These are phyloP conservation scores for Eucommia ulmoides DNA, from an alignment of 257 asterid genomes.

Conservation along the genomic window DNA sequence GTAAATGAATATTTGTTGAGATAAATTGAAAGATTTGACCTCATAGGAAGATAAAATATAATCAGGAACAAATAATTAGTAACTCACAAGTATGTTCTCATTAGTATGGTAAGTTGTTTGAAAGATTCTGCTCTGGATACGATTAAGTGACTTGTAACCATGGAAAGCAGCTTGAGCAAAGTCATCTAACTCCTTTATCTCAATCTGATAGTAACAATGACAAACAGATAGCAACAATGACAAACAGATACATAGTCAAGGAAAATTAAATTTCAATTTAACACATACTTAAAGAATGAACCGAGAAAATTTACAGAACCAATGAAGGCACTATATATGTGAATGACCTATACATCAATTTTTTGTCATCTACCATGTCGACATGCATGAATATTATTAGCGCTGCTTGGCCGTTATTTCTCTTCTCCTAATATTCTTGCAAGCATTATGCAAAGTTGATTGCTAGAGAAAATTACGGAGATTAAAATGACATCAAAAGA, in stretches of 20 bases:
- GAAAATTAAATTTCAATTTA: no score
- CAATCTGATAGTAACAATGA: conserved; percentile 51
- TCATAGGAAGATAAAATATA: no score
- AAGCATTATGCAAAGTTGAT: not conserved
- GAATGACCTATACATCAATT: not conserved
- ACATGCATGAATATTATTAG: not conserved
- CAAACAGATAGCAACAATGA: not conserved
- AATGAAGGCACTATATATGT: not conserved
- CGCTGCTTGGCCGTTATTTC: not conserved
- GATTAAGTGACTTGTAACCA: conserved; percentile 88
- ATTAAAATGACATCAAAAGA: not conserved
- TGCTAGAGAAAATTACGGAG: not conserved
- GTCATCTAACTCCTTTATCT: conserved; percentile 87
- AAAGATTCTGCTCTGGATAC: conserved; percentile 93
- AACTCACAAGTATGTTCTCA: conserved; percentile 76
- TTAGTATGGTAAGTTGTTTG: conserved; percentile 78
- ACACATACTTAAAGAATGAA: no score
- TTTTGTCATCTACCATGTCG: not conserved
- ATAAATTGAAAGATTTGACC: no score
- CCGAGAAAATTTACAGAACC: no score
- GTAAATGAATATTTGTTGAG: conserved; percentile 18
- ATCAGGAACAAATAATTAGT: no score
- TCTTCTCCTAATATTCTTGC: not conserved
- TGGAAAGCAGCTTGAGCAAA: conserved; percentile 97
- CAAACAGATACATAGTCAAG: not conserved